Evolutionary conservation across 257 asterid genomes (phyloP), one percentile per base, ranked within the genome.

Genomic region (Solanum pennellii): DNA sequence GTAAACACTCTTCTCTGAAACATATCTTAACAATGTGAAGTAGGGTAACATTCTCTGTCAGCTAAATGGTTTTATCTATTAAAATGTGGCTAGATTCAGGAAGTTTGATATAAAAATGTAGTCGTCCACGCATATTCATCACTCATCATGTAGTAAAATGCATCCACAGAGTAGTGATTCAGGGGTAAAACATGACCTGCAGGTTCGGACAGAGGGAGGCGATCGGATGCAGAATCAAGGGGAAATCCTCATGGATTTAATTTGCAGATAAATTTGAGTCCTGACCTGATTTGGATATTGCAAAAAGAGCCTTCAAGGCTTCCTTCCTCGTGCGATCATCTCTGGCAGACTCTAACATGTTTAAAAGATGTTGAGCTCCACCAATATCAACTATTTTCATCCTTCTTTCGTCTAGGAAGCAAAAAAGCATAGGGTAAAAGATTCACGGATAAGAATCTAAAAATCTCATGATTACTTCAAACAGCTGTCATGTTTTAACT

Each of bases 251-350:
- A 44, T 5, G 65, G 37, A 31, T 79, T 16, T 49, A 79, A 27
- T 45, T 69, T 29, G 41, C 77, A 71, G 77, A 31, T 15, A 71
- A 71, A 71, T 71, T 69, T 71, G 77, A 71, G 21, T 35, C 18
- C 92, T 89, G 52, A 94, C 98, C 99, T 94, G 99, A 95, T 89
- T 94, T 92, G 85, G 99, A 92, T 91, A 97, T 90, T 83, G 98
- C 98, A 89, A 89, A 93, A 86, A 97, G 97, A 86, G 99, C 99
- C 92, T 91, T 93, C 92, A 97, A 88, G 86, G 99, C 98, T 91
- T 90, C 98, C 88, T 91, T 93, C 84, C 98, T 94, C 33, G 99
- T 97, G 37, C 85, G 92, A 86, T 96, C 98, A 91, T 97, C 99
- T 89, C 91, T 97, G 75, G 99, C 99, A 86, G 92, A 90, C 49